A percentile compares a stretch with the other conserved stretches of the same genome.
These are phyloP conservation scores for Hypoxylon fuscum DNA, from an alignment of 495 filamentous ascomycete genomes.

Conservation along the genomic window DNA sequence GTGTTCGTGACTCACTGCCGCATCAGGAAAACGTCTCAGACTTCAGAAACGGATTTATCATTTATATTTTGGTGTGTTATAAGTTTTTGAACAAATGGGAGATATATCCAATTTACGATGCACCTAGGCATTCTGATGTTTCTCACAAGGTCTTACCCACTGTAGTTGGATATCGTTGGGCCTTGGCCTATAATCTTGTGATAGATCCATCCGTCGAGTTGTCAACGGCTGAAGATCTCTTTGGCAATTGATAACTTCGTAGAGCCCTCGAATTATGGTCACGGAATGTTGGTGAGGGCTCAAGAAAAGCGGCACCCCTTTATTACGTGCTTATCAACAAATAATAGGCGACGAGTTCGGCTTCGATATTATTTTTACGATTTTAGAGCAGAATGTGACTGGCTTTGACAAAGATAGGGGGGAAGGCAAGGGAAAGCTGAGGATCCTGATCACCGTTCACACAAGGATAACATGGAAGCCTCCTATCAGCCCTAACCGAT, in stretches of 20 bases:
- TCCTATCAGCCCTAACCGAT: too few species aligned
- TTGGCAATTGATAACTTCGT: slow-evolving; percentile 18
- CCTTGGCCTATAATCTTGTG: slow-evolving; percentile 65
- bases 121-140: slow-evolving; percentile 59
- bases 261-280: slow-evolving; percentile 36
- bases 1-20: slow-evolving; percentile 54
- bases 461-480: too few species aligned
- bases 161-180: slow-evolving; percentile 58
- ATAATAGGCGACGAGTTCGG: slow-evolving; percentile 52
- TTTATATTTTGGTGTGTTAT: slow-evolving; percentile 55
- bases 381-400: slow-evolving; percentile 44
- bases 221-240: slow-evolving; percentile 20
- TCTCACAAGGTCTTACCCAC: slow-evolving; percentile 62
- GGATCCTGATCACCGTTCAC: neutral
- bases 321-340: slow-evolving; percentile 57
- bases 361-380: slow-evolving; percentile 50
- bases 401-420: slow-evolving; percentile 28
- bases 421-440: too few species aligned
- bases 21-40: slow-evolving; percentile 47
- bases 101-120: slow-evolving; percentile 2
- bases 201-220: slow-evolving; percentile 23
- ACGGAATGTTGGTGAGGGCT: neutral
- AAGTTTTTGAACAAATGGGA: neutral
- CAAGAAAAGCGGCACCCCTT: slow-evolving; percentile 17
- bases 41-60: slow-evolving; percentile 50